Base-by-base conservation (phyloP, 1,284 basidiomycete species). In the Clitocybe nebularis region DNA sequence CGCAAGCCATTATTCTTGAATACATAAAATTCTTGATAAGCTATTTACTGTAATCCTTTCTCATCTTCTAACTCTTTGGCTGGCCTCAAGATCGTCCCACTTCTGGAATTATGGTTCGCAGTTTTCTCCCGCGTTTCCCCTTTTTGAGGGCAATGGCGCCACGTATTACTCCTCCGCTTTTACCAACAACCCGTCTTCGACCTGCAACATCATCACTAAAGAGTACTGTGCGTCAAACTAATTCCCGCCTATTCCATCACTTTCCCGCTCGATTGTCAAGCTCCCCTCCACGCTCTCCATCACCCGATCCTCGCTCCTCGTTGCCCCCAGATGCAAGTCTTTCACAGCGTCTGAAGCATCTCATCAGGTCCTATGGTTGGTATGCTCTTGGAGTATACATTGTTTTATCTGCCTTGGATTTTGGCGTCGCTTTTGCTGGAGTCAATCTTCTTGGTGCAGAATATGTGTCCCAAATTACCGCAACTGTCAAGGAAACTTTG, bases 321-420 rank as follows among this genome's bases (percentile, higher is more conserved):
- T 54, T 67, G 2, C 76, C 74, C 2, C 68, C 75, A 30, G 61
- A 79, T 53, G 64, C 74, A 13, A 66, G 79, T 0, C 67, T 88
- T 43, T 78, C 84, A 1, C 77, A 89, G 63, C 79, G 84, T 11
- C 75, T 96, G 26, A 94, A 89, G 63, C 76, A 83, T 53, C 83
- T 96, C 48, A 86, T 94, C 52, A 93, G 89, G 58, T 79, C 87
- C 4, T 95, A 97, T 60, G 93, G 93, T 22, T 91, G 88, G 84
- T 93, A 93, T 59, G 90, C 93, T 4, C 74, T 96, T 17, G 89
- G 86, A 26, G 82, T 96, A 32, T 96, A 97, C 69, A 42, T 85
- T 51, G 59, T 83, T 32, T 60, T 95, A 43, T 78, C 77, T 21
- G 69, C 71, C 6, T 59, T 89, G 58, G 94, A 96, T 64, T 92